Percentiles rank a stretch among this genome's conserved stretches.
These are phyloP conservation scores for Ceratocystis destructans DNA, from an alignment of 2,329 filamentous ascomycete genomes.

Conservation along the genomic window DNA sequence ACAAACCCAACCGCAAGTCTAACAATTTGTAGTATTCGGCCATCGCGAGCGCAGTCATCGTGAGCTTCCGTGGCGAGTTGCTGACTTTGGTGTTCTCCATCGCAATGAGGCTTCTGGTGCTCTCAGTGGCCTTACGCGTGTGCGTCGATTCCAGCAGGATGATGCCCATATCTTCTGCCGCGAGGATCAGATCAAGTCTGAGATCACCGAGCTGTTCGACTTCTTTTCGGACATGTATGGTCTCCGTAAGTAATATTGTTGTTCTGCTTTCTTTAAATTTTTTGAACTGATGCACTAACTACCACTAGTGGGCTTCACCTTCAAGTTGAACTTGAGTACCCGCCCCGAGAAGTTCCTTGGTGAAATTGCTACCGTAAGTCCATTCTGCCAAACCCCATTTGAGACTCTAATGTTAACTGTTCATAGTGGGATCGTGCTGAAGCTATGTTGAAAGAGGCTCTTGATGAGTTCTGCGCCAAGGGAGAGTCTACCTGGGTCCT, in stretches of 20 bases:
- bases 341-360: conserved; percentile 80
- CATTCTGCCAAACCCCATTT: not conserved
- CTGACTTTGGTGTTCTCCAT: conserved; percentile 91
- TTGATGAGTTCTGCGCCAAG: conserved; percentile 57
- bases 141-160: conserved; percentile 89
- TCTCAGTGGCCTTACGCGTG: conserved; percentile 76
- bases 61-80: conserved; percentile 81
- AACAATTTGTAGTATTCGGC: conserved; percentile 19
- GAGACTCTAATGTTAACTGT: not conserved
- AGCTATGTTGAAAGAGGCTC: conserved; percentile 59
- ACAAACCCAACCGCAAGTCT: not conserved
- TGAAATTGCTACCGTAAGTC: conserved; percentile 50
- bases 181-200: conserved; percentile 57
- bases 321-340: conserved; percentile 91
- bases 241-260: conserved; percentile 34
- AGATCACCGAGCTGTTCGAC: conserved; percentile 59
- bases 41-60: conserved; percentile 29
- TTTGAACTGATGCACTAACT: conserved; percentile 16
- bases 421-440: conserved; percentile 72
- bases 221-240: conserved; percentile 51
- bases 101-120: conserved; percentile 91
- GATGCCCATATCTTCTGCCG: conserved; percentile 94
- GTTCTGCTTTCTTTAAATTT: conserved; percentile 36
- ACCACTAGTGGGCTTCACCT: conserved; percentile 38
- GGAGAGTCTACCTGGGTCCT: conserved; percentile 65